Base-by-base conservation (phyloP, 371 early-diverging fungal genomes). In the Saksenaea vasiformis region DNA sequence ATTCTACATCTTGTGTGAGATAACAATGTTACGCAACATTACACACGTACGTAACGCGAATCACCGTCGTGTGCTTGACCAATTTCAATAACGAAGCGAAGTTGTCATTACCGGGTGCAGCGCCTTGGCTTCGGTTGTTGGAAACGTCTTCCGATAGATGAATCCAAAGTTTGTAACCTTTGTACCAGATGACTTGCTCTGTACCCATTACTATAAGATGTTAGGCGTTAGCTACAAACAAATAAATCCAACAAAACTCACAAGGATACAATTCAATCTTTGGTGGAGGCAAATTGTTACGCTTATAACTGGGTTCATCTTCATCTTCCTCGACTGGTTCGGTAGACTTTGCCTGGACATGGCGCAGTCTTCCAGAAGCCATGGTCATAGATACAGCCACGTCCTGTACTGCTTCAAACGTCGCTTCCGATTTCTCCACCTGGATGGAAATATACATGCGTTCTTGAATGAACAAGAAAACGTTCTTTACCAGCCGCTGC, bases 251-350 rank as follows among this genome's bases (percentile, higher is more conserved):
- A n/a, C 2, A 14, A 31, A 4, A 64, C 66, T 68, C 66, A 78
- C 78, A 62, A 60, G 76, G 76, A 56, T 66, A 67, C 36, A 78
- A 69, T 11, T 41, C 54, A 26, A 78, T 34, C 47, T 59, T 58
- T 28, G 70, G 73, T 17, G 66, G 61, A 7, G 36, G 5, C 44
- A 44, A 4, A 17, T 22, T 2, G 17, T 44, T 44, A 44, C 22
- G 17, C 44, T 4, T 44, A 15, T 22, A 44, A 17, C 22, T 44
- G 2, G 44, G 15, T 22, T 44, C 44, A 44, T 15, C 44, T 4
- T 44, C 44, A 44, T 44, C 44, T 15, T 22, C 44, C 4, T 22
- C 44, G 44, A 22, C 44, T 22, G 22, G 22, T 31, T 31, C 31
- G 7, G 31, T 31, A 4, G 31, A 31, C 31, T 31, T 31, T 31